Base-by-base conservation (phyloP, 805 yeast species). In the Spathaspora arborariae region DNA sequence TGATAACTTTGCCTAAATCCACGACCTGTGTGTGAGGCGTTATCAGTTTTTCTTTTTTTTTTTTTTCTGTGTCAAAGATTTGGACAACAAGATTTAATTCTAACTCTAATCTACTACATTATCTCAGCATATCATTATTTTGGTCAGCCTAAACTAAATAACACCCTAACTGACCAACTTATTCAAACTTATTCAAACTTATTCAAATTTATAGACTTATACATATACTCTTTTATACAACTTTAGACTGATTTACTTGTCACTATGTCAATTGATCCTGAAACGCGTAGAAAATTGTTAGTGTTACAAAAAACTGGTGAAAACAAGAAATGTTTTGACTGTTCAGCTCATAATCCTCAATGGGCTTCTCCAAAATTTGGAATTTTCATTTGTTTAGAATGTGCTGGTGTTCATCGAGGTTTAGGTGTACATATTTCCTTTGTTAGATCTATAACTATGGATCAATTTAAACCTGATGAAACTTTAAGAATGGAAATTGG, bases 301-400 rank as follows among this genome's bases (percentile, higher is more conserved):
- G 82, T 82, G 38, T 70, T 92, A 50, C 98, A 92, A 61, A 89
- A 89, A 62, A 73, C 74, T 41, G 96, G 92, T 21, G 84, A 74
- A 11, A 63, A 63, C 49, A 89, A 85, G 70, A 84, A 81, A 64
- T 94, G 99, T 68, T 85, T 89, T 65, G 99, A 94, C 65, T 94
- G 99, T 68, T 76, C 73, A 34, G 96, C 97, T 1, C 96, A 96
- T 49, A 92, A 91, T 63, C 99, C 99, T 8, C 99, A 94, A 66
- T 94, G 99, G 99, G 97, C 98, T 1, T 89, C 97, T 11, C 98
- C 98, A 33, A 94, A 94, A 67, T 90, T 92, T 68, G 99, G 99
- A 50, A 87, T 94, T 50, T 94, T 91, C 68, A 92, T 94, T 61
- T 94, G 99, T 67, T 78, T 94, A 36, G 99, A 94, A 64, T 94